Evolutionary conservation across 306 rosid species (phyloP).

Genomic region (Cyamopsis tetragonoloba): DNA sequence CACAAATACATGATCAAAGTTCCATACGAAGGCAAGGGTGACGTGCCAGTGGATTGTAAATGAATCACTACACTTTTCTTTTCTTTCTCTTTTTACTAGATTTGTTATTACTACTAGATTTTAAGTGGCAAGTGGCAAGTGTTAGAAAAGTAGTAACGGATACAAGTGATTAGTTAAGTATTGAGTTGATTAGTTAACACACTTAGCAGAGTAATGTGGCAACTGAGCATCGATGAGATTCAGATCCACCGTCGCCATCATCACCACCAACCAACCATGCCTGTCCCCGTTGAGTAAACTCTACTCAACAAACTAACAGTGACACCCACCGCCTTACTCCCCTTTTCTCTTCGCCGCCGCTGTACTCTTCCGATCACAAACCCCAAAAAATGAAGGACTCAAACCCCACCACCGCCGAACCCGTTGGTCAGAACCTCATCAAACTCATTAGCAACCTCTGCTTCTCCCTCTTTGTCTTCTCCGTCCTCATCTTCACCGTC

Average conservation of each 20-base stretch:
- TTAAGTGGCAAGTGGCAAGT: too few relatives aligned
- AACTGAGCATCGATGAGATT: background rate
- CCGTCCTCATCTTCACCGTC: slow-evolving; percentile 80
- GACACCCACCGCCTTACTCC: background rate
- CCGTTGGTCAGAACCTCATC: slow-evolving; percentile 79
- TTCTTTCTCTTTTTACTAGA: too few relatives aligned
- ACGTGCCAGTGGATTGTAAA: too few relatives aligned
- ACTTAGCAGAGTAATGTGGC: too few relatives aligned
- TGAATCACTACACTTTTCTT: too few relatives aligned
- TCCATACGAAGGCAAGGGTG: too few relatives aligned
- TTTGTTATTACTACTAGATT: too few relatives aligned
- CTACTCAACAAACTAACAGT: background rate
- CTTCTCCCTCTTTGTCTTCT: slow-evolving; percentile 81
- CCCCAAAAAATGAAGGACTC: slow-evolving; percentile 57
- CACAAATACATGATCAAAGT: too few relatives aligned
- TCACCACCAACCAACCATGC: background rate
- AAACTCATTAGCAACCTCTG: slow-evolving; percentile 85
- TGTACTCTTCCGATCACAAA: slow-evolving; percentile 17
- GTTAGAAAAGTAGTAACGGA: too few relatives aligned
- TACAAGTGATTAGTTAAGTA: too few relatives aligned
- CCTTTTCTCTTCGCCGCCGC: background rate
- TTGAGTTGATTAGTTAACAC: too few relatives aligned
- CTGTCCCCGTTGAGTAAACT: too few relatives aligned
- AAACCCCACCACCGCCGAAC: slow-evolving; percentile 45
- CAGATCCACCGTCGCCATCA: slow-evolving; percentile 30